A percentile compares a stretch with the other conserved stretches of the same genome.
phyloP scores from a whole-genome alignment of 2,329 filamentous ascomycete species.

The Tolypocladium pustulatum region DNA sequence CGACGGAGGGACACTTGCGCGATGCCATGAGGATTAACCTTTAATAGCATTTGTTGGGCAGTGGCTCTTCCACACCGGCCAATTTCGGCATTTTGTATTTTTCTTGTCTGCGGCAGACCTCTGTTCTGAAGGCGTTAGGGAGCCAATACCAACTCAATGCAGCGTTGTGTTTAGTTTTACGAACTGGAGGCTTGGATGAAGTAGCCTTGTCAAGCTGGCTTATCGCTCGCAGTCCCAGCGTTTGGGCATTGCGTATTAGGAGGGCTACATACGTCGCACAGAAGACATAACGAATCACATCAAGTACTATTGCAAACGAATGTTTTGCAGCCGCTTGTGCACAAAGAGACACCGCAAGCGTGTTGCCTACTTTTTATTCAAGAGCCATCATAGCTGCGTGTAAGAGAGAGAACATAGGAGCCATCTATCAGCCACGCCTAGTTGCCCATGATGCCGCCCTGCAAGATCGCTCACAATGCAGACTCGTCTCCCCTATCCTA shows the following conservation, averaged over 20 bases:
- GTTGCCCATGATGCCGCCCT: background rate
- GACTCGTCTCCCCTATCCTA: background rate
- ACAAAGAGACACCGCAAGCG: background rate
- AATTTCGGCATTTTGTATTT: background rate
- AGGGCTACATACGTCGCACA: background rate
- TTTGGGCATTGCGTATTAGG: background rate
- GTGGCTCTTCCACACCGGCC: background rate
- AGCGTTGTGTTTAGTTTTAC: background rate
- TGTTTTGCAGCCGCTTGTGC: background rate
- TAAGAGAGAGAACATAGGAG: background rate
- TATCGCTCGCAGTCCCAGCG: background rate
- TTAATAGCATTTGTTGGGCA: conserved; percentile 18
- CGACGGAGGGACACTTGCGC: conserved; percentile 65
- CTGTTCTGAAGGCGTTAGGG: background rate
- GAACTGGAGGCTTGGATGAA: background rate
- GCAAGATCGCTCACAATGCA: background rate
- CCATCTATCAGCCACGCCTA: background rate
- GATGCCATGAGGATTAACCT: conserved; percentile 68
- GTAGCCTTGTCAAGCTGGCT: background rate
- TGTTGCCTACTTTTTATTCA: background rate
- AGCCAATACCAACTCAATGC: background rate
- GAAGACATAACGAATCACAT: background rate
- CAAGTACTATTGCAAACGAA: background rate
- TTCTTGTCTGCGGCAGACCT: background rate
- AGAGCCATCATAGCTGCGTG: background rate